Evolutionary conservation across 768 basidiomycete species (phyloP).

Genomic region (Auriscalpium vulgare): DNA sequence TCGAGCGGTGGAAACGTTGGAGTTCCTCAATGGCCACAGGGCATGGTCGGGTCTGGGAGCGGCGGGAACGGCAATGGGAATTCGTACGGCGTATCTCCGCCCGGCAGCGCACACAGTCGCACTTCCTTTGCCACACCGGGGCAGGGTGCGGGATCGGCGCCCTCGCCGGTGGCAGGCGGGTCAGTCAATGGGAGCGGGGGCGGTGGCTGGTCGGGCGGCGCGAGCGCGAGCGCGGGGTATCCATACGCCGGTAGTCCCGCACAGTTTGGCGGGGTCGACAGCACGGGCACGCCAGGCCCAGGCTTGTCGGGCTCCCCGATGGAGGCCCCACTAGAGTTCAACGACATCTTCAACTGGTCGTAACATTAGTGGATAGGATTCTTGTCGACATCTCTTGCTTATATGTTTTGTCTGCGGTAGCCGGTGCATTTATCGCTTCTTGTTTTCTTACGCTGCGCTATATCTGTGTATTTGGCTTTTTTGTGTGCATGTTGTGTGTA

Average conservation of each 20-base stretch:
- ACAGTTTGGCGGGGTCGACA: conserved; percentile 5
- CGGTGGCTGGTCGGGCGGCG: neutral
- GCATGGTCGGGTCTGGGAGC: neutral
- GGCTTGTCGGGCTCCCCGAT: conserved; percentile 8
- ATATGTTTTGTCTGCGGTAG: no score
- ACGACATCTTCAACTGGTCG: conserved; percentile 12
- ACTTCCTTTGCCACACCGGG: conserved; percentile 3
- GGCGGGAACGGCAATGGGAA: conserved; percentile 1
- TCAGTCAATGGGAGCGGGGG: neutral
- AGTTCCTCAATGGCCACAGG: no score
- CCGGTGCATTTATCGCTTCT: no score
- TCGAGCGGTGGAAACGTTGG: neutral
- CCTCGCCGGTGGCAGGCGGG: conserved; percentile 5
- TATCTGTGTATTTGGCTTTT: no score
- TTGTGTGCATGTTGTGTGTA: no score
- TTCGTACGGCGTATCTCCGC: conserved; percentile 11
- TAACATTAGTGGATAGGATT: neutral
- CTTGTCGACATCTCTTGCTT: no score
- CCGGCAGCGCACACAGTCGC: conserved; percentile 12
- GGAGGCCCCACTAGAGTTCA: conserved; percentile 13
- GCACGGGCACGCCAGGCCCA: conserved; percentile 3
- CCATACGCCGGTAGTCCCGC: conserved; percentile 1
- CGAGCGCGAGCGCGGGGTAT: neutral
- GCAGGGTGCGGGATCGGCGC: conserved; percentile 6
- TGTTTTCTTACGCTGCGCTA: no score